Evolutionary conservation across 192 early-diverging fungal species (phyloP).

Genomic region (Coemansia erecta): DNA sequence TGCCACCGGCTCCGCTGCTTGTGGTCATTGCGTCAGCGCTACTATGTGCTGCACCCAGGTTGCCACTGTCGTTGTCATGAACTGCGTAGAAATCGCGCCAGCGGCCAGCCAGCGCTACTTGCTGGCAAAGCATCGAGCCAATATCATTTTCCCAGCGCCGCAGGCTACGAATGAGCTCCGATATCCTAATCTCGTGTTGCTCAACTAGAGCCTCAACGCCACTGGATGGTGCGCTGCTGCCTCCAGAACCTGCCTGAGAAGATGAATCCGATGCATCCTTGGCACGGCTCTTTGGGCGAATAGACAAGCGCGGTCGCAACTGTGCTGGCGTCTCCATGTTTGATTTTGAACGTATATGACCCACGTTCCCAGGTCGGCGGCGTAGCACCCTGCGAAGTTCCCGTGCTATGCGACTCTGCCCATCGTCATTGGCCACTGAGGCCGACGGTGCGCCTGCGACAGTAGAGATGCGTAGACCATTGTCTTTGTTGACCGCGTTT

Average conservation of each 20-base stretch:
- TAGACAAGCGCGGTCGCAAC: slow-evolving; percentile 17
- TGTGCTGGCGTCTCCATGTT: slow-evolving; percentile 20
- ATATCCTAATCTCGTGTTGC: slow-evolving; percentile 43
- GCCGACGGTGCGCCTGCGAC: slow-evolving; percentile 13
- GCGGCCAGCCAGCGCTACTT: slow-evolving; percentile 32
- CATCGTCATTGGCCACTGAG: slow-evolving; percentile 22
- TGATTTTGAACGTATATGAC: slow-evolving; percentile 22
- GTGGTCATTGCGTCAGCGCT: not conserved
- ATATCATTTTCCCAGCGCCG: slow-evolving; percentile 40
- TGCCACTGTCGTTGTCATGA: slow-evolving; percentile 2
- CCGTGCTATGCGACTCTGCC: slow-evolving; percentile 42
- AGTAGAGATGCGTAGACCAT: slow-evolving; percentile 40
- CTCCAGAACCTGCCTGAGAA: not conserved
- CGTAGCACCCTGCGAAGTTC: slow-evolving; percentile 47
- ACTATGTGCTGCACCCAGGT: not conserved
- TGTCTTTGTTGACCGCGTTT: slow-evolving; percentile 30
- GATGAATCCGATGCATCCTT: slow-evolving; percentile 13
- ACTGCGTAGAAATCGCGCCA: slow-evolving; percentile 39
- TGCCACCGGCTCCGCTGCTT: not conserved
- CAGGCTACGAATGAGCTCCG: slow-evolving; percentile 32
- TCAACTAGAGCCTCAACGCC: slow-evolving; percentile 40
- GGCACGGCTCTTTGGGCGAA: slow-evolving; percentile 17
- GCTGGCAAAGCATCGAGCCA: slow-evolving; percentile 37
- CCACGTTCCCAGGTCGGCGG: slow-evolving; percentile 30
- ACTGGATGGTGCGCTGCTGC: slow-evolving; percentile 12